Conservation (phyloP, 2,329 filamentous ascomycete species). For the Cladosporium austrohemisphaericum region DNA sequence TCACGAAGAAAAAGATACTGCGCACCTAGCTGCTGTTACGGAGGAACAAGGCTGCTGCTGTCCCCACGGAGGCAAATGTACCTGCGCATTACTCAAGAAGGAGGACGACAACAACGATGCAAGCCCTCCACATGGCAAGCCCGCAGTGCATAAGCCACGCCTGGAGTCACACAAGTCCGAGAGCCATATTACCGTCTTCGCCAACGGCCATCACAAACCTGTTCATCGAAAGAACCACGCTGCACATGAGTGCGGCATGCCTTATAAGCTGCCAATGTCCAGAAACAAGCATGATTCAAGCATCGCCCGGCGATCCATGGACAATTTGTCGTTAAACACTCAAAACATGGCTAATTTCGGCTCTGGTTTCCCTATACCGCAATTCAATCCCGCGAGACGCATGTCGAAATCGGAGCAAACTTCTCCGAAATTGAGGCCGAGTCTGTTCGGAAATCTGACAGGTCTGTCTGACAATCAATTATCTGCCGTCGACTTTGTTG, state of each 20-base stretch:
- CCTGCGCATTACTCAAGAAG: conserved; percentile 56
- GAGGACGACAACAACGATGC: conserved; percentile 37
- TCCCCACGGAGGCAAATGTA: conserved; percentile 57
- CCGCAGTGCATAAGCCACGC: conserved; percentile 52
- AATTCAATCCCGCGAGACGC: conserved; percentile 18
- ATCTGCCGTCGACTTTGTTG: conserved; percentile 26
- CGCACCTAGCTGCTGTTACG: conserved; percentile 31
- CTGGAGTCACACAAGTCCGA: conserved; percentile 58
- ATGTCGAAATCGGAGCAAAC: conserved; percentile 32
- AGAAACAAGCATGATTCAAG: conserved; percentile 47
- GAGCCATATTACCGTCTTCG: conserved; percentile 56
- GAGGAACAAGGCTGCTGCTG: conserved; percentile 50
- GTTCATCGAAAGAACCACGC: conserved; percentile 62
- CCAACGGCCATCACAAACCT: conserved; percentile 63
- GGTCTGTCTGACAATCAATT: conserved; percentile 20
- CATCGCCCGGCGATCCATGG: conserved; percentile 49
- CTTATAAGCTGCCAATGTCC: conserved; percentile 62
- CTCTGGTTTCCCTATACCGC: not conserved
- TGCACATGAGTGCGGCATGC: conserved; percentile 59
- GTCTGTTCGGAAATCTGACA: conserved; percentile 17
- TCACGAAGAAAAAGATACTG: conserved; percentile 22
- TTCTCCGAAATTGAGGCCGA: conserved; percentile 25
- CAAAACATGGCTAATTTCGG: conserved; percentile 10
- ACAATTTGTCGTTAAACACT: conserved; percentile 44
- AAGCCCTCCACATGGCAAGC: conserved; percentile 31